These are phyloP conservation scores for Tilletiopsis washingtonensis DNA, from an alignment of 1,284 basidiomycete species.

Conservation along the genomic window DNA sequence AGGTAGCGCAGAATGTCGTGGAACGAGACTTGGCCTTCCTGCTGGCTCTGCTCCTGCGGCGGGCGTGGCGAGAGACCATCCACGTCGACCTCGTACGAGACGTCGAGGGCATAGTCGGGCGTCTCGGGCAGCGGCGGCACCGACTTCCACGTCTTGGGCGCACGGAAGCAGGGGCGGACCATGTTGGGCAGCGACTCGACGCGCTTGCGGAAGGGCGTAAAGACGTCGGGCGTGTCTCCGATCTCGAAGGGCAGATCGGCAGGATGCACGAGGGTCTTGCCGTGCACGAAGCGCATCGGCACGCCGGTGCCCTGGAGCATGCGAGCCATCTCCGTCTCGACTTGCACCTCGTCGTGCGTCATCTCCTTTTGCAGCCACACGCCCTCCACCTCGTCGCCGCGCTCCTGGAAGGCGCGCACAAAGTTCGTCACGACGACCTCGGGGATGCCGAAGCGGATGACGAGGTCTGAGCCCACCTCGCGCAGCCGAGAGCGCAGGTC, in stretches of 20 bases:
- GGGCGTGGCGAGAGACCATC: constrained; percentile 27
- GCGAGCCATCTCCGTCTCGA: constrained; percentile 23
- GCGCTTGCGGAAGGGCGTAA: constrained; percentile 52
- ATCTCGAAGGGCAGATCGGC: constrained; percentile 51
- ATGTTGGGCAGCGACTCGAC: constrained; percentile 50
- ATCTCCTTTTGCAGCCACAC: constrained; percentile 43
- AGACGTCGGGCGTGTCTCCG: constrained; percentile 51
- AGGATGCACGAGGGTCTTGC: constrained; percentile 45
- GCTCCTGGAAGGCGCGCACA: constrained; percentile 22
- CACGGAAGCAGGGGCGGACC: constrained; percentile 27
- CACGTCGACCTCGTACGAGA: constrained; percentile 40
- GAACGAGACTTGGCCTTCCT: constrained; percentile 35
- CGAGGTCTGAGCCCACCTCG: constrained; percentile 50
- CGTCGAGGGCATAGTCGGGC: constrained; percentile 33
- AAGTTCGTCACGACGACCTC: constrained; percentile 47
- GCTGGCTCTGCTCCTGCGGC: constrained; percentile 23
- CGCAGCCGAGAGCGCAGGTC: constrained; percentile 50
- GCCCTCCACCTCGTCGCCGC: constrained; percentile 34
- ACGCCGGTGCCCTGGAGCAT: constrained; percentile 21
- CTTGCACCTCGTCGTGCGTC: constrained; percentile 26
- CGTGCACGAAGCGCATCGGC: constrained; percentile 28
- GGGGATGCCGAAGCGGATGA: constrained; percentile 53
- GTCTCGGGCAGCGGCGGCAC: constrained; percentile 26
- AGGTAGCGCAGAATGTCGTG: constrained; percentile 39
- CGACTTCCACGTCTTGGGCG: constrained; percentile 30